Base-by-base conservation (phyloP, 345 rosid species). In the Anacardium occidentale region DNA sequence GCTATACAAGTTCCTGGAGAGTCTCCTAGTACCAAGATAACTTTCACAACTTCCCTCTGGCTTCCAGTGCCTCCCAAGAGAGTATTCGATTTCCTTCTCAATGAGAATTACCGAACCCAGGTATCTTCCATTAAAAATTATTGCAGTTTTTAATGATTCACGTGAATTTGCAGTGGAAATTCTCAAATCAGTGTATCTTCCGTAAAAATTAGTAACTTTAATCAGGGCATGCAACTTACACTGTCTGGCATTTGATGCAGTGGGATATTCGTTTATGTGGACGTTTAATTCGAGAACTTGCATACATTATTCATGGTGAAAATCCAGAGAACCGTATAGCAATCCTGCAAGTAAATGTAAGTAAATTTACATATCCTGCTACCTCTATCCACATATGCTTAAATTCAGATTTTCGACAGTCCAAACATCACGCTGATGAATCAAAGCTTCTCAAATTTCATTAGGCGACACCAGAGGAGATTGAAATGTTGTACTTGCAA, bases 221-320 rank as follows among this genome's bases (percentile, higher is more conserved):
- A 32, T 32, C 40, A 37, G 9, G 42, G 42, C 7, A 37, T 37
- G 5, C 42, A 0, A 25, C 22, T 64, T 44, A 21, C n/a, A n/a
- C 53, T 37, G 14, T 52, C 8, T 51, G 32, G 6, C 11, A 59
- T 40, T 47, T 37, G 13, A 71, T 68, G 74, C 77, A 85, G 86
- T 85, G 88, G 91, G 88, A 85, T 71, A 45, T 77, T 58, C 83
- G 83, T 18, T 64, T 78, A 1, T 2, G 26, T 32, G 70, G 60
- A 21, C 60, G 56, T 17, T 12, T 21, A 2, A 32, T 79, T 37
- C 76, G 26, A 62, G 88, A 85, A 57, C 48, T 75, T 47, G 64
- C 75, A 0, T 57, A 70, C 40, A 60, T 87, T 7, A 42, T 6
- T 0, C 62, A 47, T 12, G 86, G 85, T 17, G 70, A 62, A 17